These are phyloP conservation scores for Canariomyces notabilis DNA, from an alignment of 2,329 filamentous ascomycete species.

Conservation along the genomic window DNA sequence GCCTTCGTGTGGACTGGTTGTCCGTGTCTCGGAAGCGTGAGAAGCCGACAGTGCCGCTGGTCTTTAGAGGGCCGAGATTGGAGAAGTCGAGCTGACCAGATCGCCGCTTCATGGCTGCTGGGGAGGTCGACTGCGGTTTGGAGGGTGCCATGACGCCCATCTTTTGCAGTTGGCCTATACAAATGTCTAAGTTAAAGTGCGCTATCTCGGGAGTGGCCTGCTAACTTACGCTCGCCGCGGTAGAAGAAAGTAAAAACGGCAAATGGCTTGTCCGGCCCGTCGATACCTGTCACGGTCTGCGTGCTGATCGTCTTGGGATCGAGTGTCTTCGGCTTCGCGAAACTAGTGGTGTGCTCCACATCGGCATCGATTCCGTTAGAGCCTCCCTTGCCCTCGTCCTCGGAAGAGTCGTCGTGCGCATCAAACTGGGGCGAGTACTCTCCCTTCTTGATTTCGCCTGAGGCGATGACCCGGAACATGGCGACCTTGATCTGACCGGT, in stretches of 20 bases:
- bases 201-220: background rate
- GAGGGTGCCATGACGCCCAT: constrained; percentile 78
- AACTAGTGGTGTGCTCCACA: constrained; percentile 94
- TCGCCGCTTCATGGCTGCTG: constrained; percentile 65
- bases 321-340: constrained; percentile 91
- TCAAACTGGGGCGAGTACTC: constrained; percentile 98
- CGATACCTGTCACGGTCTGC: constrained; percentile 97
- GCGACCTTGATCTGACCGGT: constrained; percentile 98
- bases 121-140: constrained; percentile 59
- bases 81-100: constrained; percentile 82
- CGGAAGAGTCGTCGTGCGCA: constrained; percentile 90
- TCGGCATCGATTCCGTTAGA: constrained; percentile 66
- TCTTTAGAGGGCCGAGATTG: constrained; percentile 75
- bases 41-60: constrained; percentile 84
- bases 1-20: constrained; percentile 49
- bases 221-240: constrained; percentile 85
- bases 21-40: constrained; percentile 76
- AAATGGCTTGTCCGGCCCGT: constrained; percentile 92
- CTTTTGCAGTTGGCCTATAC: constrained; percentile 85
- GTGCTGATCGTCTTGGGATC: constrained; percentile 98
- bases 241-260: constrained; percentile 98
- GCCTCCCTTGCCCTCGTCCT: constrained; percentile 46
- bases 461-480: constrained; percentile 90
- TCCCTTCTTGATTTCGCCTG: constrained; percentile 94
- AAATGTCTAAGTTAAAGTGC: constrained; percentile 19